phyloP scores from a whole-genome alignment of 345 rosid genomes.

The Citrus mangshanensis region DNA sequence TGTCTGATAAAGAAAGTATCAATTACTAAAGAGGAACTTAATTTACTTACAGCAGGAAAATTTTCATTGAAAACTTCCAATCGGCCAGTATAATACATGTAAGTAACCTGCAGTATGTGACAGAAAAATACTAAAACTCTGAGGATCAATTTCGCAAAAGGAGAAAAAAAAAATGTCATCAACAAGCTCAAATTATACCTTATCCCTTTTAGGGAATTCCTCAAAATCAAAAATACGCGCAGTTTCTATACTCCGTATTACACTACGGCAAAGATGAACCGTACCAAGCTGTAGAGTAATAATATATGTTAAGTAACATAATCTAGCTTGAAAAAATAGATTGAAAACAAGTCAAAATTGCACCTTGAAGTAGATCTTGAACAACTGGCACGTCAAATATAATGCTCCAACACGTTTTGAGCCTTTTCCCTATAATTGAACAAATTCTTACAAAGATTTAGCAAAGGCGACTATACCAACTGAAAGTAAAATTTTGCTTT shows the following conservation, averaged over 20 bases:
- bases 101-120: constrained; percentile 64
- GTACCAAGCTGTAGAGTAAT: constrained; percentile 81
- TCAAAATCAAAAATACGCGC: constrained; percentile 95
- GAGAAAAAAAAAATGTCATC: neutral
- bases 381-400: constrained; percentile 92
- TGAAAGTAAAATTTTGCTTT: neutral
- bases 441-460: constrained; percentile 8
- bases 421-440: constrained; percentile 75
- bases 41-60: constrained; percentile 74
- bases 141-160: neutral
- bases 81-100: constrained; percentile 98
- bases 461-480: neutral
- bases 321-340: neutral
- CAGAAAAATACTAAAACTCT: constrained; percentile 6
- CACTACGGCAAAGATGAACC: constrained; percentile 96
- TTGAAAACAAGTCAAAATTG: neutral
- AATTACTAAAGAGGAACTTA: neutral
- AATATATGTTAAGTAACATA: neutral
- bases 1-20: neutral
- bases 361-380: constrained; percentile 94
- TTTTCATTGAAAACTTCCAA: constrained; percentile 98
- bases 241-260: constrained; percentile 95
- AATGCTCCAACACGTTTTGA: constrained; percentile 93
- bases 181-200: constrained; percentile 37
- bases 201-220: constrained; percentile 92